Percentiles rank a stretch among this genome's conserved stretches.
phyloP scores from a whole-genome alignment of 768 basidiomycete genomes.

The Paxillus involutus region DNA sequence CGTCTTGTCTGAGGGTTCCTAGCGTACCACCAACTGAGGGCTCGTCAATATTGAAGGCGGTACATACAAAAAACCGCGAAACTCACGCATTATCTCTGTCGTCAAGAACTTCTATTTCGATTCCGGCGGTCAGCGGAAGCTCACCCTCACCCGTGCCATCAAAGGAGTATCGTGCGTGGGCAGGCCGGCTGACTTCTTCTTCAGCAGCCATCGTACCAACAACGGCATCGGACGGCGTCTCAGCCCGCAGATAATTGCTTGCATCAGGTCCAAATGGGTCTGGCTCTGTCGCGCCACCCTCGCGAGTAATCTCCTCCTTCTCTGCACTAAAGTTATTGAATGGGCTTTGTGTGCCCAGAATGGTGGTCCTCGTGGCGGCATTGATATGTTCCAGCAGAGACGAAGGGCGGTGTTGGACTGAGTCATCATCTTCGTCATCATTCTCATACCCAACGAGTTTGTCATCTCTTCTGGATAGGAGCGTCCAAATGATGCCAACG shows the following conservation, averaged over 20 bases:
- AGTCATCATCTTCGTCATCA: slow-evolving; percentile 75
- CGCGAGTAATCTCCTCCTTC: slow-evolving; percentile 50
- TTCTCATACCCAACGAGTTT: slow-evolving; percentile 62
- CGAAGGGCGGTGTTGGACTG: slow-evolving; percentile 77
- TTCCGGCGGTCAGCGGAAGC: slow-evolving; percentile 63
- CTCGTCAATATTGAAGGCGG: slow-evolving; percentile 7
- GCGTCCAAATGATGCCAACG: slow-evolving; percentile 84
- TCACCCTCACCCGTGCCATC: slow-evolving; percentile 80
- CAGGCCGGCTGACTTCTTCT: slow-evolving; percentile 65
- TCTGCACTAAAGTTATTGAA: slow-evolving; percentile 41
- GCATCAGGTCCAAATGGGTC: slow-evolving; percentile 75
- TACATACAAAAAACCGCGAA: not conserved
- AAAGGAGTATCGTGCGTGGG: slow-evolving; percentile 82
- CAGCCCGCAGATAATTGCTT: slow-evolving; percentile 75
- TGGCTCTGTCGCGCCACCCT: slow-evolving; percentile 30
- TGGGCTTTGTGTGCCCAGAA: slow-evolving; percentile 54
- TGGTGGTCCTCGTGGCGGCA: slow-evolving; percentile 82
- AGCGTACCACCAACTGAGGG: slow-evolving; percentile 88
- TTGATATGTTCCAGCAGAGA: slow-evolving; percentile 90
- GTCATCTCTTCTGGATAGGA: slow-evolving; percentile 82
- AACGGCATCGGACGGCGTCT: slow-evolving; percentile 76
- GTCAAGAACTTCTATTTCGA: slow-evolving; percentile 75
- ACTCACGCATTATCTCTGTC: slow-evolving; percentile 79
- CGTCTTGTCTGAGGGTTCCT: slow-evolving; percentile 75
- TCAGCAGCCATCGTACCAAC: slow-evolving; percentile 60